Conservation (phyloP, 2,329 filamentous ascomycete genomes). For the Dactylellina sp. region DNA sequence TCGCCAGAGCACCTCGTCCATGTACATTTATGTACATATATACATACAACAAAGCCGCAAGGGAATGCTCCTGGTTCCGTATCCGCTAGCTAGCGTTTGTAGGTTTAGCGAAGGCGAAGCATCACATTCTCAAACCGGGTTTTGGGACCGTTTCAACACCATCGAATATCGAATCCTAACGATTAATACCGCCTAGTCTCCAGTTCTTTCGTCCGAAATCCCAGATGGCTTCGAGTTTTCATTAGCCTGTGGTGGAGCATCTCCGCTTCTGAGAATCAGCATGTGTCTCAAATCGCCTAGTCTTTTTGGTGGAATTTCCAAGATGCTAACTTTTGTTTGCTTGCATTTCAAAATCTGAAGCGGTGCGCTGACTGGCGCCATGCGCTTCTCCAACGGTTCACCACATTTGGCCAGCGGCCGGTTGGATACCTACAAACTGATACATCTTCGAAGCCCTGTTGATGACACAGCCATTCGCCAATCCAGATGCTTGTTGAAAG, state of each 20-base stretch:
- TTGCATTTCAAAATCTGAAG: slow-evolving; percentile 39
- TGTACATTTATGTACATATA: too few species aligned
- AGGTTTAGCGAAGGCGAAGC: slow-evolving; percentile 32
- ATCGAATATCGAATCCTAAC: background rate
- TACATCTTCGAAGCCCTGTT: slow-evolving; percentile 11
- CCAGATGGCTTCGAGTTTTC: background rate
- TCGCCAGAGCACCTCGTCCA: too few species aligned
- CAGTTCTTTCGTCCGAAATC: background rate
- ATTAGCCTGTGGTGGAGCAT: slow-evolving; percentile 18
- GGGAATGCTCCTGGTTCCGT: too few species aligned
- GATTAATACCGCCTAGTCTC: slow-evolving; percentile 3
- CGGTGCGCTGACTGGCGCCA: slow-evolving; percentile 22
- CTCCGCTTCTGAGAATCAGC: background rate
- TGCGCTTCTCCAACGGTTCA: slow-evolving; percentile 28
- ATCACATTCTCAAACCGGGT: slow-evolving; percentile 23
- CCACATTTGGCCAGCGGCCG: slow-evolving; percentile 28
- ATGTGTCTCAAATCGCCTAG: slow-evolving; percentile 16
- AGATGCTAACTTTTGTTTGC: slow-evolving; percentile 4
- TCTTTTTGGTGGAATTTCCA: slow-evolving; percentile 23
- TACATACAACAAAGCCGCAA: too few species aligned
- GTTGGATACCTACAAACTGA: slow-evolving; percentile 29
- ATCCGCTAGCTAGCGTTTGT: background rate
- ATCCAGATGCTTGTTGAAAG: background rate
- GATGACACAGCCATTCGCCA: slow-evolving; percentile 19
- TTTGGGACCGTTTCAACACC: slow-evolving; percentile 34